phyloP scores from a whole-genome alignment of 2,329 filamentous ascomycete species.

The Sporothrix brasiliensis region DNA sequence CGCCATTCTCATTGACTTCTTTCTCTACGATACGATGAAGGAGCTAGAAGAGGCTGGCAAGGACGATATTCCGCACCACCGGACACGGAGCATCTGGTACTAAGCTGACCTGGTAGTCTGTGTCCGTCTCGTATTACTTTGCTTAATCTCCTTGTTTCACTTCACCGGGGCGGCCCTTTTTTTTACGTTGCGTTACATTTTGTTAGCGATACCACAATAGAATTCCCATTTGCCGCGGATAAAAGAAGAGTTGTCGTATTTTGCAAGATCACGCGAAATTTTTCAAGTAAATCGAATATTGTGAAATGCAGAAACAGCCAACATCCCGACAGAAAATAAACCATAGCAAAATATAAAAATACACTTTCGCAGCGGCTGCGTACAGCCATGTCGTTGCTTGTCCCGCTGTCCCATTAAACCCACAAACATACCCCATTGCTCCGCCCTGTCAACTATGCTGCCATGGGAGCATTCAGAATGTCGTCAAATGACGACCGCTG shows the following conservation, averaged over 20 bases:
- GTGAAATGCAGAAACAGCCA: slow-evolving; percentile 1
- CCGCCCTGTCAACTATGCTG: background rate
- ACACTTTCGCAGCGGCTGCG: background rate
- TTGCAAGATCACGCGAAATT: slow-evolving; percentile 15
- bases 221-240: background rate
- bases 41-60: slow-evolving; percentile 68
- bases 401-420: background rate
- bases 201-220: slow-evolving; percentile 26
- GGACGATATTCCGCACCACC: slow-evolving; percentile 75
- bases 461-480: slow-evolving; percentile 55
- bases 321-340: slow-evolving; percentile 3
- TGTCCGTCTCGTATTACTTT: background rate
- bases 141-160: background rate
- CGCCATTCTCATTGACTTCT: slow-evolving; percentile 94
- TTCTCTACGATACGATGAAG: slow-evolving; percentile 93
- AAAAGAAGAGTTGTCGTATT: slow-evolving; percentile 1
- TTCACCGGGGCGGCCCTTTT: background rate
- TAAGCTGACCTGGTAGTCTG: background rate
- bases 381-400: slow-evolving; percentile 8
- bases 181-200: background rate
- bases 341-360: slow-evolving; percentile 4
- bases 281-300: background rate
- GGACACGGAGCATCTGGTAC: slow-evolving; percentile 94
- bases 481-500: slow-evolving; percentile 77
- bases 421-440: background rate